phyloP scores from a whole-genome alignment of 768 basidiomycete species.

The Solioccasus polychromus region DNA sequence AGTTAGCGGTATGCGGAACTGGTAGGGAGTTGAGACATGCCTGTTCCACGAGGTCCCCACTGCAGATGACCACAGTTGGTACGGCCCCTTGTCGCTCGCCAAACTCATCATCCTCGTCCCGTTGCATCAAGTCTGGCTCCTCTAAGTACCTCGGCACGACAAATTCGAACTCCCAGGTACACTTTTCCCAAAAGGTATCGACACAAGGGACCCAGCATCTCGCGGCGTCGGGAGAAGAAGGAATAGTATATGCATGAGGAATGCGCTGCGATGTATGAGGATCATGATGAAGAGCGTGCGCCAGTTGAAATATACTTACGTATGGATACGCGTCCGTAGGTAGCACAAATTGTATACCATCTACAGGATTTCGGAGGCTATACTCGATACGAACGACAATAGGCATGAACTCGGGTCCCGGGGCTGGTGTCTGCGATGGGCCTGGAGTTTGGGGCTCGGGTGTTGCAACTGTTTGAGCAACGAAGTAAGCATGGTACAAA shows the following conservation, averaged over 20 bases:
- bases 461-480: constrained; percentile 52
- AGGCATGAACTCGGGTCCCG: constrained; percentile 67
- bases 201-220: constrained; percentile 98
- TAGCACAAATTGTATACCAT: constrained; percentile 81
- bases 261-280: constrained; percentile 57
- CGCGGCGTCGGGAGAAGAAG: constrained; percentile 86
- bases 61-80: constrained; percentile 88
- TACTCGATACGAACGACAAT: constrained; percentile 77
- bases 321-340: constrained; percentile 83
- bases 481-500: constrained; percentile 8
- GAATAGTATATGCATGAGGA: constrained; percentile 89
- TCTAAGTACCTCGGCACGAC: constrained; percentile 84
- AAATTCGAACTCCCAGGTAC: constrained; percentile 98
- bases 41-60: constrained; percentile 94
- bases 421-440: constrained; percentile 32
- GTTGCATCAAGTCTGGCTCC: constrained; percentile 39
- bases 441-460: constrained; percentile 80
- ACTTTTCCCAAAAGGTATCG: constrained; percentile 93
- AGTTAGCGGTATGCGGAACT: constrained; percentile 6
- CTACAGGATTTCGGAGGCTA: constrained; percentile 76
- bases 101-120: constrained; percentile 41
- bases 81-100: constrained; percentile 54
- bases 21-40: constrained; percentile 39
- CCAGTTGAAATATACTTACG: constrained; percentile 46
- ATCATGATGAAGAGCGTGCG: constrained; percentile 1